A percentile compares a stretch with the other conserved stretches of the same genome.
Conservation (phyloP, 164 flowering plant species). For the Paratinospora sagittata region DNA sequence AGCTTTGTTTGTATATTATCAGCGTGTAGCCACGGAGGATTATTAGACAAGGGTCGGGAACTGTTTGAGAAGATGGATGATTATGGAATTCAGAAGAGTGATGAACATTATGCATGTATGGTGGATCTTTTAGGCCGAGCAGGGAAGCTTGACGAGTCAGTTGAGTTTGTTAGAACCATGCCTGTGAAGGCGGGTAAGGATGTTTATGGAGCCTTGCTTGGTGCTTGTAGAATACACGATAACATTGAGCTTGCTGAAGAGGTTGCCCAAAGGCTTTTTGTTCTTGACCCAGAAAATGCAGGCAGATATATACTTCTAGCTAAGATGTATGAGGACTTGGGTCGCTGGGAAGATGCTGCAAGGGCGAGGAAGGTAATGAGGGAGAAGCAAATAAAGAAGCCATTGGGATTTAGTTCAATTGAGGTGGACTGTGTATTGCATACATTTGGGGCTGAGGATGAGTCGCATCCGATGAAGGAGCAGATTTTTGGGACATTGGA, state of each 20-base stretch:
- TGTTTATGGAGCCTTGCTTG: slow-evolving; percentile 40
- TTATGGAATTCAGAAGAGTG: slow-evolving; percentile 22
- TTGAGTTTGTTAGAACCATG: slow-evolving; percentile 29
- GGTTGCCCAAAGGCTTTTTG: slow-evolving; percentile 32
- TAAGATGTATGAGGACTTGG: slow-evolving; percentile 40
- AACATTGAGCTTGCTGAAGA: slow-evolving; percentile 37
- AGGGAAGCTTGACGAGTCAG: slow-evolving; percentile 27
- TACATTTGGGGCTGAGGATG: slow-evolving; percentile 39
- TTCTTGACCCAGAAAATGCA: slow-evolving; percentile 36
- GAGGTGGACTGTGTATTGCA: slow-evolving; percentile 28
- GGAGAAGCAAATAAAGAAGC: slow-evolving; percentile 36
- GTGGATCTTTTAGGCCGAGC: slow-evolving; percentile 39
- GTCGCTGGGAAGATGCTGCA: slow-evolving; percentile 35
- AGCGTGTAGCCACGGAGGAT: slow-evolving; percentile 43
- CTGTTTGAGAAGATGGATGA: slow-evolving; percentile 27
- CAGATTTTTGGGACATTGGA: slow-evolving; percentile 28
- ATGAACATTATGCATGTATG: slow-evolving; percentile 36
- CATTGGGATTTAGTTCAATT: slow-evolving; percentile 31
- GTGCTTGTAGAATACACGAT: slow-evolving; percentile 39
- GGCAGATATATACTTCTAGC: slow-evolving; percentile 34
- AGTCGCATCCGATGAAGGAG: slow-evolving; percentile 25
- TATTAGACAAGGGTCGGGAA: slow-evolving; percentile 27
- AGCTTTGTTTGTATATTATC: slow-evolving; percentile 30
- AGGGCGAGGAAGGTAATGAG: slow-evolving; percentile 30
- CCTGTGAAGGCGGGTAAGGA: slow-evolving; percentile 32